Percentiles rank a stretch among this genome's conserved stretches.
Evolutionary conservation across 257 asterid genomes (phyloP).

Genomic region (Voacanga thouarsii): DNA sequence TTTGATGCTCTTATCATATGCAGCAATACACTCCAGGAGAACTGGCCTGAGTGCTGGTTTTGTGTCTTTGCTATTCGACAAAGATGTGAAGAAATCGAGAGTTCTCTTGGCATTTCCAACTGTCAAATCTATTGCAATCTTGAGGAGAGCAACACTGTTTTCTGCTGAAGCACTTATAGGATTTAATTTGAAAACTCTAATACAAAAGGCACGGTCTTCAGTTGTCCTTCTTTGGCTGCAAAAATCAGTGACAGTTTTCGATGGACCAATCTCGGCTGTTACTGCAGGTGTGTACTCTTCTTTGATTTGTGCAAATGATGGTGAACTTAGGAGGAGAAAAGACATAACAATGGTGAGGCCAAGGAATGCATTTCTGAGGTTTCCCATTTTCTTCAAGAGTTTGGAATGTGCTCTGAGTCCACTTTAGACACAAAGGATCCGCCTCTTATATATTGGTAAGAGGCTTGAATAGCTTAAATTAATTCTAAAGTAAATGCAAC

Average conservation of each 20-base stretch:
- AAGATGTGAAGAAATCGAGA: neutral
- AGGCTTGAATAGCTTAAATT: neutral
- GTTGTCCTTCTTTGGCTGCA: conserved; percentile 7
- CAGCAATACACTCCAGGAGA: neutral
- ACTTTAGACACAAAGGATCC: neutral
- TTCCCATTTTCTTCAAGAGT: neutral
- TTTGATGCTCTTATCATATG: neutral
- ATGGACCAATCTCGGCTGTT: neutral
- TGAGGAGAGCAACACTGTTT: neutral
- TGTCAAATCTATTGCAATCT: conserved; percentile 9
- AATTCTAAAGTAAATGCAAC: neutral
- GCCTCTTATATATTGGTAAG: neutral
- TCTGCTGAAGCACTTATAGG: conserved; percentile 9
- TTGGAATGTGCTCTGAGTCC: neutral
- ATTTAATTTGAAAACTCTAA: neutral
- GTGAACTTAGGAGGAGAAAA: neutral
- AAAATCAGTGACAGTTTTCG: conserved; percentile 7
- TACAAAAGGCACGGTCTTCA: conserved; percentile 1
- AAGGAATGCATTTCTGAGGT: neutral
- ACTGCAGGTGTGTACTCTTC: neutral
- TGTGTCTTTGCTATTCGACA: neutral
- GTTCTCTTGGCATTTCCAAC: neutral
- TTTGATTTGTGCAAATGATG: neutral
- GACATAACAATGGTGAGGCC: neutral
- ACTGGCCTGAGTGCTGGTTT: neutral